Percentiles rank a stretch among this genome's conserved stretches.
phyloP scores from a whole-genome alignment of 2,329 filamentous ascomycete genomes.

The Colletotrichum falcatum region DNA sequence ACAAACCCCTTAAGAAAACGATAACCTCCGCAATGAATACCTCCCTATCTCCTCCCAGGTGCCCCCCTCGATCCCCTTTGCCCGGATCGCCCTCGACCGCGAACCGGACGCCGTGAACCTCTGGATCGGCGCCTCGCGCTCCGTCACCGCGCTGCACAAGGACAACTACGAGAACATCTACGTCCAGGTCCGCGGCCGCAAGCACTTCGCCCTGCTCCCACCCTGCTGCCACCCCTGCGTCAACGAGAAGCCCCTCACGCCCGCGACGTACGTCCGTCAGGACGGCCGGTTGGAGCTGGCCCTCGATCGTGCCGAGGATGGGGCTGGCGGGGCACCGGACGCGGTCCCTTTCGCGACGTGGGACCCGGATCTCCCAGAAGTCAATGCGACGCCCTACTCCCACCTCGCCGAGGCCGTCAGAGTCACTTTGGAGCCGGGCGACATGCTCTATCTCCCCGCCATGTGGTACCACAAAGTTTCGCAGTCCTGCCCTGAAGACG shows the following conservation, averaged over 20 bases:
- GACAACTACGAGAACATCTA: constrained; percentile 91
- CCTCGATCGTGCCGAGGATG: constrained; percentile 47
- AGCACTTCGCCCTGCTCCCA: constrained; percentile 82
- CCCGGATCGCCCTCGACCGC: constrained; percentile 73
- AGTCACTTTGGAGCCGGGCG: constrained; percentile 78
- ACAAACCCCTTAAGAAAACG: constrained; percentile 72
- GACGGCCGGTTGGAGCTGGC: constrained; percentile 42
- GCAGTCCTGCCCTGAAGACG: constrained; percentile 75
- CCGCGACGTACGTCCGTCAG: constrained; percentile 69
- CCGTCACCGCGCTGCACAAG: constrained; percentile 79
- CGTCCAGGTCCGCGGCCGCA: constrained; percentile 78
- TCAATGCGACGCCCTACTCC: constrained; percentile 69
- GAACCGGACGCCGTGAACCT: constrained; percentile 82
- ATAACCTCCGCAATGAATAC: constrained; percentile 84
- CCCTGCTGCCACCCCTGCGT: constrained; percentile 77
- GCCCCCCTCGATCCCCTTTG: constrained; percentile 75
- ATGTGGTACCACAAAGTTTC: constrained; percentile 87
- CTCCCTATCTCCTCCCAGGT: constrained; percentile 71
- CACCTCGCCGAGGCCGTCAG: constrained; percentile 68
- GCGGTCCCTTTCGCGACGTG: constrained; percentile 76
- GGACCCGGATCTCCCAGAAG: constrained; percentile 74
- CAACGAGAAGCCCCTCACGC: constrained; percentile 68
- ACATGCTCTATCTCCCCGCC: constrained; percentile 85
- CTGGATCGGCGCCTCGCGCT: constrained; percentile 82
- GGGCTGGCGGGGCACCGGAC: constrained; percentile 42